These are phyloP conservation scores for Xylaria cubensis DNA, from an alignment of 495 filamentous ascomycete genomes.

Conservation along the genomic window DNA sequence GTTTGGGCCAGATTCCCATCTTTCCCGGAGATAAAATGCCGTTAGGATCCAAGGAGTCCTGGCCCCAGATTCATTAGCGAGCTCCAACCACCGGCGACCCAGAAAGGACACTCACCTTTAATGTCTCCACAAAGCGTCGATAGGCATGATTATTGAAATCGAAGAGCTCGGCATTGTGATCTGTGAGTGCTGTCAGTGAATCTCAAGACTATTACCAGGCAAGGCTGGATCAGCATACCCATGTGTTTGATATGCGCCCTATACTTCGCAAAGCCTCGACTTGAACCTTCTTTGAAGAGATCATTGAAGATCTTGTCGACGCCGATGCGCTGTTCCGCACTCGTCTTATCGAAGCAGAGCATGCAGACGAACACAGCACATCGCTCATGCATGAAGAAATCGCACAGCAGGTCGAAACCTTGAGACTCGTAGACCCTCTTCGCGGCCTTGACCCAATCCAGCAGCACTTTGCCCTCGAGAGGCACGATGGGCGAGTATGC, in stretches of 20 bases:
- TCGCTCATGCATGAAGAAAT: slow-evolving; percentile 54
- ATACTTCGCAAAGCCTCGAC: slow-evolving; percentile 51
- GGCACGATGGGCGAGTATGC: slow-evolving; percentile 54
- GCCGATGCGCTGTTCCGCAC: slow-evolving; percentile 38
- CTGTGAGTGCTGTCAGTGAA: slow-evolving; percentile 26
- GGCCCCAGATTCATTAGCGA: not conserved
- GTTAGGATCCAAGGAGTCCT: slow-evolving; percentile 44
- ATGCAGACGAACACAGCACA: slow-evolving; percentile 53
- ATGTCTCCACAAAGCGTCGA: slow-evolving; percentile 49
- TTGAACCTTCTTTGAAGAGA: slow-evolving; percentile 46
- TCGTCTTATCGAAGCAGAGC: slow-evolving; percentile 53
- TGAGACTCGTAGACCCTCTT: slow-evolving; percentile 48
- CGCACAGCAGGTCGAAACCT: slow-evolving; percentile 50
- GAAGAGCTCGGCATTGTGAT: slow-evolving; percentile 50
- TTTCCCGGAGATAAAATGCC: slow-evolving; percentile 45
- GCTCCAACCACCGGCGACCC: not conserved
- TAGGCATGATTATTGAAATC: slow-evolving; percentile 53
- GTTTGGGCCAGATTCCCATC: slow-evolving; percentile 41
- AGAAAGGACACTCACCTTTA: slow-evolving; percentile 42
- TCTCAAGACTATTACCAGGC: not conserved
- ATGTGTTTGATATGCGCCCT: slow-evolving; percentile 53
- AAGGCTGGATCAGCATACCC: slow-evolving; percentile 37
- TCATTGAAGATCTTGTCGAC: slow-evolving; percentile 42
- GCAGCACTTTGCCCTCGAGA: slow-evolving; percentile 43
- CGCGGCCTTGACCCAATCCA: slow-evolving; percentile 48